Evolutionary conservation across 2,329 filamentous ascomycete genomes (phyloP).

Genomic region (Cordyceps militaris): DNA sequence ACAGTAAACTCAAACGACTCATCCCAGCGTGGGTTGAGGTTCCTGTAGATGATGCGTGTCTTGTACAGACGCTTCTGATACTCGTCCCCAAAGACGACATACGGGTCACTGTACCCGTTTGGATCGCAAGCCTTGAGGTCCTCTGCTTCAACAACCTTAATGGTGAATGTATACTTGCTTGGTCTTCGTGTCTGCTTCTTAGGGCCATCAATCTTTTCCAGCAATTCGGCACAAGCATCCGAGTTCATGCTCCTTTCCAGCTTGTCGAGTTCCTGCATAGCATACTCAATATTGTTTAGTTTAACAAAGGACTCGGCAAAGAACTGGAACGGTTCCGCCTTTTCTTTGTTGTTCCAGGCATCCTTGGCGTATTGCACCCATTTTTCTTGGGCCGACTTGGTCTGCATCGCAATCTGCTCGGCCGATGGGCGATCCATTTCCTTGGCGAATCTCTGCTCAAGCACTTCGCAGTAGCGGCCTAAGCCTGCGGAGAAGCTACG

Average conservation of each 20-base stretch:
- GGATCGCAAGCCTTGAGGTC: slow-evolving; percentile 97
- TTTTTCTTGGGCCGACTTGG: slow-evolving; percentile 81
- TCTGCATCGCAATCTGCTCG: slow-evolving; percentile 72
- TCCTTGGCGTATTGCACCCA: slow-evolving; percentile 92
- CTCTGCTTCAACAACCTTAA: slow-evolving; percentile 97
- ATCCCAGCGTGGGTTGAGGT: slow-evolving; percentile 92
- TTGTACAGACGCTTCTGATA: slow-evolving; percentile 96
- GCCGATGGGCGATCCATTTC: slow-evolving; percentile 92
- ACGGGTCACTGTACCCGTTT: slow-evolving; percentile 89
- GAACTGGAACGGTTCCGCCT: slow-evolving; percentile 94
- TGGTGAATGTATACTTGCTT: slow-evolving; percentile 93
- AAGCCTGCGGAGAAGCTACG: slow-evolving; percentile 79
- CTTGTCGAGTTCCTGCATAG: slow-evolving; percentile 84
- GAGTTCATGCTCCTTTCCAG: slow-evolving; percentile 86
- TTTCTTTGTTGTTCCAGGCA: slow-evolving; percentile 85
- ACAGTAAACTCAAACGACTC: slow-evolving; percentile 96
- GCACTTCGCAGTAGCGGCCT: slow-evolving; percentile 81
- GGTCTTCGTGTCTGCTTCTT: slow-evolving; percentile 57
- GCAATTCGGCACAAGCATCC: slow-evolving; percentile 77
- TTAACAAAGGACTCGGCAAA: slow-evolving; percentile 95
- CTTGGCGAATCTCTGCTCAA: slow-evolving; percentile 76
- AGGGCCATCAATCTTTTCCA: slow-evolving; percentile 67
- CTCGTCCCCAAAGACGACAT: slow-evolving; percentile 93
- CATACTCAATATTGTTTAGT: slow-evolving; percentile 95
- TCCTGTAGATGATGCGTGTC: slow-evolving; percentile 84